Evolutionary conservation across 2,329 filamentous ascomycete species (phyloP), one percentile per base, ranked within the genome.

Genomic region (Zelopaecilomyces penicillatus): DNA sequence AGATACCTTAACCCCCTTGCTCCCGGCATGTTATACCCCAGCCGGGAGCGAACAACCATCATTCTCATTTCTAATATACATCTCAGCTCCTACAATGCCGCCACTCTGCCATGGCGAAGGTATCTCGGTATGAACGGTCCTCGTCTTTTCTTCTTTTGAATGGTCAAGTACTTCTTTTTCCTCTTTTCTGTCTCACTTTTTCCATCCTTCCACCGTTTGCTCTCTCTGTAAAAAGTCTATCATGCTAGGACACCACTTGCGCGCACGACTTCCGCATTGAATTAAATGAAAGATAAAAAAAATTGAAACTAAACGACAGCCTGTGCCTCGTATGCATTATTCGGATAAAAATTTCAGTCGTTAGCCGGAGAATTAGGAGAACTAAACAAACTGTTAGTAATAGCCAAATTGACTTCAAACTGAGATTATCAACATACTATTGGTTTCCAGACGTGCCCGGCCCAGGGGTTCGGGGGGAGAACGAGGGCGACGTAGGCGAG

Each of bases 401-500:
- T 19, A 6, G 26, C 1, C 11, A 27, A 33, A 33, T 9, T 4
- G 27, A 3, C 30, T 10, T 10, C 6, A 7, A 30, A 36, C 5
- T 11, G 27, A 12, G 7, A 9, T 28, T 12, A 28, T 19, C 5
- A 11, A 19, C 64, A 57, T 46, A 66, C 64, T 66, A 66, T 59
- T 68, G 64, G 55, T 69, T 67, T 57, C 66, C 66, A 56, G 65
- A 65, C 30, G 62, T 58, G 49, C 64, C 65, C 47, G 66, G 66
- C 50, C 67, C 68, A 56, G 68, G 68, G 11, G 68, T 71, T 50
- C 65, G 61, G 49, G 68, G 68, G 55, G 68, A 70, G 58, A 69
- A 70, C 36, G 66, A 65, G 44, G 68, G 68, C 10, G 64, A 67
- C 5, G 79, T 78, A 36, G 87, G 81, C 38, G 85, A 90, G 65